phyloP scores from a whole-genome alignment of 306 rosid genomes.

The Echinosophora koreensis region DNA sequence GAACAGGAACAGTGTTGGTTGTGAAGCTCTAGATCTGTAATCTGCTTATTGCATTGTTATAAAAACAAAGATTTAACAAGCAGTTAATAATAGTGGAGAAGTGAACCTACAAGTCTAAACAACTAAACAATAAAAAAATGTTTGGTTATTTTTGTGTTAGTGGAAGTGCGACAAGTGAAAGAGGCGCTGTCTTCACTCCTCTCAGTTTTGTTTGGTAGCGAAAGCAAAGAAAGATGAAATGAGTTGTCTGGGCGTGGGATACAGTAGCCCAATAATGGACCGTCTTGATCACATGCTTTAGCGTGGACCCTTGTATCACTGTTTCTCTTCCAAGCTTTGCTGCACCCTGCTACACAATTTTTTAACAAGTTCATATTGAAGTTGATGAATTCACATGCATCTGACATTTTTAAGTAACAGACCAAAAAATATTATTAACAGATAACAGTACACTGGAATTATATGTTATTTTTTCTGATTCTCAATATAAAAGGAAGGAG shows the following conservation, averaged over 20 bases:
- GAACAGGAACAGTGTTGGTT: slow-evolving; percentile 41
- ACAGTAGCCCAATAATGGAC: not conserved
- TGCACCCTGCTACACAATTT: not conserved
- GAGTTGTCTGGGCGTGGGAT: slow-evolving; percentile 36
- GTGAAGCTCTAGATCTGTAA: slow-evolving; percentile 39
- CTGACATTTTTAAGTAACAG: not conserved
- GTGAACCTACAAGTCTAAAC: not conserved
- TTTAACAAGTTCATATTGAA: not conserved
- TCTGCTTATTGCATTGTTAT: not conserved
- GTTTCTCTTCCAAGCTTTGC: not conserved
- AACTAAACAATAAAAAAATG: slow-evolving; percentile 15
- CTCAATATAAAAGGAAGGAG: too few species aligned
- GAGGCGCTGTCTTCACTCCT: not conserved
- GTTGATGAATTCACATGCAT: not conserved
- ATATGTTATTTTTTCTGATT: not conserved
- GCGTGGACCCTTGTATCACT: slow-evolving; percentile 29
- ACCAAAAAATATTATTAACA: too few species aligned
- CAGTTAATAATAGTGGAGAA: slow-evolving; percentile 22
- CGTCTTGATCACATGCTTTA: slow-evolving; percentile 44
- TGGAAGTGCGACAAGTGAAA: slow-evolving; percentile 26
- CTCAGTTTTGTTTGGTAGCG: slow-evolving; percentile 37
- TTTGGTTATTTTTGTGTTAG: not conserved
- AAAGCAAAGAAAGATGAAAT: slow-evolving; percentile 41
- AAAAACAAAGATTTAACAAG: slow-evolving; percentile 8
- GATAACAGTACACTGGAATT: not conserved